Evolutionary conservation across 2,329 filamentous ascomycete species (phyloP).

Genomic region (Cytospora schulzeri): DNA sequence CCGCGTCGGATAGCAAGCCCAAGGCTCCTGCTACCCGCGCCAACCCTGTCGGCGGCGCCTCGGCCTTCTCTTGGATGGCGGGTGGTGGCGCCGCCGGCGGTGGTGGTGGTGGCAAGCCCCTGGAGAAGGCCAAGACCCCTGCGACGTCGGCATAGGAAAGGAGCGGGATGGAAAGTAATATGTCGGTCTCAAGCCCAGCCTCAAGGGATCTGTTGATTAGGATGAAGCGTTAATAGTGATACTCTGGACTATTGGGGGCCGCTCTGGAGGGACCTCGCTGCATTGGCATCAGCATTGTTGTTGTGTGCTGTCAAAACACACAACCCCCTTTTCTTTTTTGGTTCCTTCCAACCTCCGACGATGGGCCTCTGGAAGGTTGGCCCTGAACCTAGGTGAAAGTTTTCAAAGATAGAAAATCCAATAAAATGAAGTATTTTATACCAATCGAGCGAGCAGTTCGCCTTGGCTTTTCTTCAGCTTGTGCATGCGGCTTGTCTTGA

Average conservation of each 20-base stretch:
- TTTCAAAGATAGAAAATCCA: constrained; percentile 12
- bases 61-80: constrained; percentile 92
- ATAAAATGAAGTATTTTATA: constrained; percentile 7
- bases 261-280: background rate
- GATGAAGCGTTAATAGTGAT: too few relatives aligned
- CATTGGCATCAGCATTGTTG: background rate
- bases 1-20: constrained; percentile 39
- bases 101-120: constrained; percentile 30
- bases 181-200: background rate
- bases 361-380: background rate
- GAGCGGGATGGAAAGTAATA: background rate
- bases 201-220: background rate
- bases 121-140: constrained; percentile 45
- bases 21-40: constrained; percentile 37
- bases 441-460: background rate
- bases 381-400: constrained; percentile 2
- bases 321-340: background rate
- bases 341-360: background rate
- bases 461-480: background rate
- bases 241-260: background rate
- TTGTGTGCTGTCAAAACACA: constrained; percentile 2
- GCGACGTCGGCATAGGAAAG: constrained; percentile 31
- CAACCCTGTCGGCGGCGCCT: constrained; percentile 91
- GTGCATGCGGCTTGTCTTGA: too few relatives aligned
- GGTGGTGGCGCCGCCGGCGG: constrained; percentile 44